These are phyloP conservation scores for Lodderomyces beijingensis DNA, from an alignment of 1,139 yeast genomes.

Conservation along the genomic window DNA sequence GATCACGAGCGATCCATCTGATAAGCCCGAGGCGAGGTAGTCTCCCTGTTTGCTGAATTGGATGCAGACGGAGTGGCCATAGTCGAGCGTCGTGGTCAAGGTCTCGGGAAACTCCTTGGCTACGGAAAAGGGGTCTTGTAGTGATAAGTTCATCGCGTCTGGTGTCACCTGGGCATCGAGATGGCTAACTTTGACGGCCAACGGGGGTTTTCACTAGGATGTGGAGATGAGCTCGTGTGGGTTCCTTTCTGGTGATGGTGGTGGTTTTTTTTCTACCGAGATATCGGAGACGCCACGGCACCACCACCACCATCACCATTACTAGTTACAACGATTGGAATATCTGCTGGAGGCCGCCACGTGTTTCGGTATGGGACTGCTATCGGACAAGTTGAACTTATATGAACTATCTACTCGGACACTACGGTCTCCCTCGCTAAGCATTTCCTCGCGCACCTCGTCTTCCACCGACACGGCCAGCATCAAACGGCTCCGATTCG, in stretches of 20 bases:
- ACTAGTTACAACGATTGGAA: no score
- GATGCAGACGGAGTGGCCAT: slow-evolving; percentile 73
- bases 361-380: no score
- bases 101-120: slow-evolving; percentile 92
- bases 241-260: no score
- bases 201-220: no score
- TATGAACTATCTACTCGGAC: slow-evolving; percentile 11
- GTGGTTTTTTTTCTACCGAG: no score
- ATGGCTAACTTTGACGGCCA: no score
- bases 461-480: slow-evolving; percentile 2
- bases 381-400: slow-evolving; percentile 4
- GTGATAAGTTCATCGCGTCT: slow-evolving; percentile 75
- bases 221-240: no score
- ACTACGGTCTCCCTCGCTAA: slow-evolving; percentile 10
- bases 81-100: slow-evolving; percentile 57
- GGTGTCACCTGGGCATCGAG: no score
- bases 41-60: slow-evolving; percentile 77
- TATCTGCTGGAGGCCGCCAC: no score
- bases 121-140: slow-evolving; percentile 88
- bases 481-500: slow-evolving; percentile 24
- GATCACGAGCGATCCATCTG: slow-evolving; percentile 74
- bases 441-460: slow-evolving; percentile 9
- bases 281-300: slow-evolving; percentile 1
- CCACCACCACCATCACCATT: no score
- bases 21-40: slow-evolving; percentile 81